Evolutionary conservation across 2,329 filamentous ascomycete genomes (phyloP).

Genomic region (Aaosphaeria pasadenensis): DNA sequence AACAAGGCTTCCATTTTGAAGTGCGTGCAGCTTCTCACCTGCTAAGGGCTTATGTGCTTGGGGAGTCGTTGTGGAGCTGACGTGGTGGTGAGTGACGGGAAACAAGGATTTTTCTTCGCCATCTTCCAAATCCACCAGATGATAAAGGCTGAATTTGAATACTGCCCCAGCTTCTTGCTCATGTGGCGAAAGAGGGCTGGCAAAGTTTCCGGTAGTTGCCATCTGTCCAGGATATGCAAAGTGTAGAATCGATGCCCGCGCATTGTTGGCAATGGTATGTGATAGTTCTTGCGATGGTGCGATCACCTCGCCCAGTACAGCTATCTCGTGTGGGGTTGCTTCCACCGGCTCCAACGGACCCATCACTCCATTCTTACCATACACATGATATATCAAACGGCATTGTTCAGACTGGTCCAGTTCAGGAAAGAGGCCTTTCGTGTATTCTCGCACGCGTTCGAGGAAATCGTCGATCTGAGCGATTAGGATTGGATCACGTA

Average conservation of each 20-base stretch:
- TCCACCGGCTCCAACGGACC: neutral
- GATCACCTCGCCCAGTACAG: neutral
- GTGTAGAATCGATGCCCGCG: neutral
- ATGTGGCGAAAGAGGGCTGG: neutral
- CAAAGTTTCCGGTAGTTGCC: neutral
- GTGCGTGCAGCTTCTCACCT: neutral
- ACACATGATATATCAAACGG: neutral
- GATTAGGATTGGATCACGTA: conserved; percentile 13
- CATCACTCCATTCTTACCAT: neutral
- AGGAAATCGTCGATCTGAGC: conserved; percentile 14
- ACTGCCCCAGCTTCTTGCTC: neutral
- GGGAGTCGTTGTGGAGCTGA: neutral
- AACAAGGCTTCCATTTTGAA: neutral
- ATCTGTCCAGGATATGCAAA: neutral
- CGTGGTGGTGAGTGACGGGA: neutral
- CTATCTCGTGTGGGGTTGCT: neutral
- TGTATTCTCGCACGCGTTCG: conserved; percentile 5
- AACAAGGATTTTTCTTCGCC: neutral
- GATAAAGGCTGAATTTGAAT: neutral
- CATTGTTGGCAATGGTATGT: neutral
- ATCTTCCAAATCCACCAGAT: neutral
- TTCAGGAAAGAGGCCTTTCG: conserved; percentile 1
- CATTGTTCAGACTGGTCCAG: conserved; percentile 1
- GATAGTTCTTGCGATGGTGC: neutral
- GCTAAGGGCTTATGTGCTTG: neutral